Evolutionary conservation across 1,284 basidiomycete genomes (phyloP).

Genomic region (Heliocybe sulcata): DNA sequence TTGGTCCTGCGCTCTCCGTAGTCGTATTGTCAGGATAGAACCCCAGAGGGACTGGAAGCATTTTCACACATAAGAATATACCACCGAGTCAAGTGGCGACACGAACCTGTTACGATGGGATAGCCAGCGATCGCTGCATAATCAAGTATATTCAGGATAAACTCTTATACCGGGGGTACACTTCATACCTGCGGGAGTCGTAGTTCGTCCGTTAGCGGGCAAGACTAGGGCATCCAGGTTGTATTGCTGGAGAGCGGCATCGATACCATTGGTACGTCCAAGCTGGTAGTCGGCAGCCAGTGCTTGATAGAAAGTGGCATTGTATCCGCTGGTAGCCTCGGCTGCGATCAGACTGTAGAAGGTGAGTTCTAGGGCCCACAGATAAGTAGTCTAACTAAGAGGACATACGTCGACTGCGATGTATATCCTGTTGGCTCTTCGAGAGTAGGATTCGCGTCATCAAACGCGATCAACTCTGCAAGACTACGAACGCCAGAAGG

Average conservation of each 20-base stretch:
- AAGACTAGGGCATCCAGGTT: constrained; percentile 53
- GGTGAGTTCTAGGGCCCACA: neutral
- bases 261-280: constrained; percentile 48
- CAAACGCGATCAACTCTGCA: constrained; percentile 49
- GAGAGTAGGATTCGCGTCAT: constrained; percentile 37
- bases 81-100: neutral
- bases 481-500: constrained; percentile 47
- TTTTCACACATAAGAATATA: neutral
- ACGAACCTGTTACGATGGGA: constrained; percentile 19
- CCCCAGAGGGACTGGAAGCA: constrained; percentile 43
- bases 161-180: constrained; percentile 4
- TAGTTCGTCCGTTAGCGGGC: constrained; percentile 42
- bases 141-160: neutral
- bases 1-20: constrained; percentile 19
- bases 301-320: constrained; percentile 39
- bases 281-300: constrained; percentile 44
- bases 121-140: constrained; percentile 47
- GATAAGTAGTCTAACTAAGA: neutral
- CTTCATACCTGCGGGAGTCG: constrained; percentile 29
- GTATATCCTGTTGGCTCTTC: constrained; percentile 42
- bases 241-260: constrained; percentile 41
- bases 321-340: constrained; percentile 39
- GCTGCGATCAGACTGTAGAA: constrained; percentile 36
- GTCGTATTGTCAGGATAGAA: constrained; percentile 46
- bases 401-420: constrained; percentile 34